Percentiles rank a stretch among this genome's conserved stretches.
Evolutionary conservation across 176 grass and related monocot species (phyloP).

Genomic region (Oryza coarctata): DNA sequence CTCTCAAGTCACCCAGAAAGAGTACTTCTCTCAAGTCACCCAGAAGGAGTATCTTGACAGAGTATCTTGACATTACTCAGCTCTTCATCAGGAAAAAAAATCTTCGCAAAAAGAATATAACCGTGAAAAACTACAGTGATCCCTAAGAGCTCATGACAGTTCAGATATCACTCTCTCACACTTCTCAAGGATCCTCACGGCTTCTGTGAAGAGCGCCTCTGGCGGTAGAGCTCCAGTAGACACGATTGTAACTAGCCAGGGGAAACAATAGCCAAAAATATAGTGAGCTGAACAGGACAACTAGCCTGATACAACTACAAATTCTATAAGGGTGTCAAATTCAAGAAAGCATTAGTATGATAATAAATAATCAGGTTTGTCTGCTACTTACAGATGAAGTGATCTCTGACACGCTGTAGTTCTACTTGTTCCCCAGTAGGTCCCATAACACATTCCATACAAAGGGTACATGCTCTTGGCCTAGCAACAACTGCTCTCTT

Average conservation of each 20-base stretch:
- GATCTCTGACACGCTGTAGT: conserved; percentile 71
- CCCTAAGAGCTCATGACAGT: conserved; percentile 44
- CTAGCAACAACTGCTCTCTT: conserved; percentile 64
- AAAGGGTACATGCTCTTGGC: conserved; percentile 78
- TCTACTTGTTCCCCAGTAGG: conserved; percentile 35
- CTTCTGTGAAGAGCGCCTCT: conserved; percentile 75
- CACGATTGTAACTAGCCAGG: conserved; percentile 68
- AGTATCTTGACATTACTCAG: not conserved
- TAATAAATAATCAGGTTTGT: not conserved
- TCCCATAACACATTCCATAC: conserved; percentile 70
- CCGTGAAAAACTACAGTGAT: not conserved
- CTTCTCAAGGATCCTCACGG: conserved; percentile 75
- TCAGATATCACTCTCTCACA: conserved; percentile 72
- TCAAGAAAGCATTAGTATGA: not conserved
- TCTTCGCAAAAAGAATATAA: not conserved
- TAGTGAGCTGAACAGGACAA: not conserved
- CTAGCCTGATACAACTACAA: not conserved
- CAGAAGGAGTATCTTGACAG: not conserved
- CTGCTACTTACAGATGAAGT: conserved; percentile 84
- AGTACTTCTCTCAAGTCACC: too few relatives aligned
- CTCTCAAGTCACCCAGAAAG: not conserved
- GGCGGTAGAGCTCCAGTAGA: conserved; percentile 60
- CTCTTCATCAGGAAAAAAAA: not conserved
- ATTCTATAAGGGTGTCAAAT: not conserved
- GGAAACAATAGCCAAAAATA: conserved; percentile 20